Base-by-base conservation (phyloP, 805 yeast genomes). In the Jamesozyma spencerorum region DNA sequence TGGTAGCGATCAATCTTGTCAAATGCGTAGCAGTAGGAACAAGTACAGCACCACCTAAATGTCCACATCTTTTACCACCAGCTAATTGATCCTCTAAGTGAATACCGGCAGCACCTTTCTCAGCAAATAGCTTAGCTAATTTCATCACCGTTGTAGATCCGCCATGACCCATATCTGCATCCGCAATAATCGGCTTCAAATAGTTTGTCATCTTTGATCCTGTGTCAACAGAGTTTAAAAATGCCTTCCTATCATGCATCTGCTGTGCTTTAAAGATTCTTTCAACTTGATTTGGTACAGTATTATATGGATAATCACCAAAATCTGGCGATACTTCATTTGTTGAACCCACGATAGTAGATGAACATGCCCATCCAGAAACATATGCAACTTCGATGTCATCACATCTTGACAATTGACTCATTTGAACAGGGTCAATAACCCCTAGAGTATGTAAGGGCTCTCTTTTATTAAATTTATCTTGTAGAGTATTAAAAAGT, bases 231-330 rank as follows among this genome's bases (percentile, higher is more conserved):
- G 51, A 51, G 37, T 66, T 66, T 41, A 65, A 60, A 53, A 65
- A 68, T 2, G 72, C 49, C 50, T 73, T 74, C 36, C 66, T 66
- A 51, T 77, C 83, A 48, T 77, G 83, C 48, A 75, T 61, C 45
- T 61, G 63, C 57, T 77, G 81, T 1, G 81, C 77, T 47, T 72
- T 69, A 57, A 75, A 76, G 27, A 77, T 51, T 40, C 81, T 64
- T 41, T 75, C 77, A 5, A 75, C 81, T 50, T 76, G 79, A 49
- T 74, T 74, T n/a, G 84, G 84, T 2, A 78, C 81, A 0, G 84
- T 78, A 48, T 77, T 77, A 49, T 77, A 77, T 0, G 84, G 83
- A 51, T 78, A 78, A 53, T 78, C 84, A 17, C 82, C 84, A 54
- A 75, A 74, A 51, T 78, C 84, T 1, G 82, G 80, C 2, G 77